Conservation (phyloP, 2,329 filamentous ascomycete genomes). For the Colletotrichum neosansevieriae region DNA sequence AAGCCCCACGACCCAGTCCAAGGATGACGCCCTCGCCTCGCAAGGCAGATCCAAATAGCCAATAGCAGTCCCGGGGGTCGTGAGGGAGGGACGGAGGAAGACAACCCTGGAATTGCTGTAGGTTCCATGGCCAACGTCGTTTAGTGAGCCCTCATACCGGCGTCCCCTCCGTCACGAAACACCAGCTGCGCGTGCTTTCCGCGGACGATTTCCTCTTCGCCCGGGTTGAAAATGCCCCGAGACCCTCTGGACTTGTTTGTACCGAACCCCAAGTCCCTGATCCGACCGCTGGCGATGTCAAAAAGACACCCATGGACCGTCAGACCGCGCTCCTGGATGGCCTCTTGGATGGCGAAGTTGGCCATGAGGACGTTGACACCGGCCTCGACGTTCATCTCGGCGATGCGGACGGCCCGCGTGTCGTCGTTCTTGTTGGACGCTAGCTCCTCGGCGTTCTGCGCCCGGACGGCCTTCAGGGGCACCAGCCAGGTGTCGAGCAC, state of each 20-base stretch:
- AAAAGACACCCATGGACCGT: slow-evolving; percentile 84
- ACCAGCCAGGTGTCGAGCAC: slow-evolving; percentile 68
- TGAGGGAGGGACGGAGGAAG: too few species aligned
- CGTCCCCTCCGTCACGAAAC: slow-evolving; percentile 56
- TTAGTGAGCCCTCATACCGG: slow-evolving; percentile 49
- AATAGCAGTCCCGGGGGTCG: not conserved
- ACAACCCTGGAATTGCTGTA: too few species aligned
- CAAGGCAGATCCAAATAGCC: too few species aligned
- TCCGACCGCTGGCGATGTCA: slow-evolving; percentile 66
- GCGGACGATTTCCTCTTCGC: slow-evolving; percentile 53
- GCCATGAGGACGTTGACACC: slow-evolving; percentile 76
- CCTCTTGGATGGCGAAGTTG: slow-evolving; percentile 77
- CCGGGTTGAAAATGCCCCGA: slow-evolving; percentile 33
- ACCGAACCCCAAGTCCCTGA: slow-evolving; percentile 62
- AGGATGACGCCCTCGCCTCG: too few species aligned
- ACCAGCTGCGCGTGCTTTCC: slow-evolving; percentile 64
- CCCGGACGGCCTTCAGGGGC: slow-evolving; percentile 60
- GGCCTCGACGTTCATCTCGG: slow-evolving; percentile 81
- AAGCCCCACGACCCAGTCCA: too few species aligned
- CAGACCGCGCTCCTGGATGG: slow-evolving; percentile 76
- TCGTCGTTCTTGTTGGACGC: slow-evolving; percentile 64
- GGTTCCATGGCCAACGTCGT: not conserved
- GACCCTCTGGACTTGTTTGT: slow-evolving; percentile 42
- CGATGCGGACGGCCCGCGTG: slow-evolving; percentile 70
- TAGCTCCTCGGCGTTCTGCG: slow-evolving; percentile 66